Evolutionary conservation across 352 stramenopile genomes (phyloP).

Genomic region (Phytophthora quininea): DNA sequence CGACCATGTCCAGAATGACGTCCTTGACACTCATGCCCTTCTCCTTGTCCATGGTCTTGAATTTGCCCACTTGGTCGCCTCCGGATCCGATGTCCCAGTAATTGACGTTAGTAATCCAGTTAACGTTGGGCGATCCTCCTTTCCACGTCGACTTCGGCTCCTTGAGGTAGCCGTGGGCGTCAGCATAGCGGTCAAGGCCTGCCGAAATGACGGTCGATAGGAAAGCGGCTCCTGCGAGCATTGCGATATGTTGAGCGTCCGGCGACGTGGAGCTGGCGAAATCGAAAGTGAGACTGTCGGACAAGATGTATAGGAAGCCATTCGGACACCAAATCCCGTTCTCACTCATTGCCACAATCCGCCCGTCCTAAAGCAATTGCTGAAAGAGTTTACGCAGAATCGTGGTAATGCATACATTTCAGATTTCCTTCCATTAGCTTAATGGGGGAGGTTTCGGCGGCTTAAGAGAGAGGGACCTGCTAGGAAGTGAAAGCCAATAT

Average conservation of each 20-base stretch:
- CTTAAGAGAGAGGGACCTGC: too few species aligned
- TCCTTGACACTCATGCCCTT: conserved; percentile 20
- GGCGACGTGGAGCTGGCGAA: too few species aligned
- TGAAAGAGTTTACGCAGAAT: too few species aligned
- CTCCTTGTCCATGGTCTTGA: conserved; percentile 13
- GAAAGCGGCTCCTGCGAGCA: background rate
- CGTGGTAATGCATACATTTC: too few species aligned
- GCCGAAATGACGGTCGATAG: background rate
- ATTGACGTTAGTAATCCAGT: conserved; percentile 8
- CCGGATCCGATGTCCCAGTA: conserved; percentile 17
- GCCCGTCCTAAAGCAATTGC: too few species aligned
- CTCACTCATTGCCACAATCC: too few species aligned
- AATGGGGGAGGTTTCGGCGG: too few species aligned
- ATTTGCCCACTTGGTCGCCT: conserved; percentile 14
- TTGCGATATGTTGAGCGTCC: background rate
- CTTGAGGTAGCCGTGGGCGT: conserved; percentile 17
- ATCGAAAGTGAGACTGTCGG: too few species aligned
- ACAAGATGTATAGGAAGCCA: too few species aligned
- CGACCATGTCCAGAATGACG: conserved; percentile 4
- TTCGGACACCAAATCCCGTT: too few species aligned
- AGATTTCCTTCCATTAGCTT: too few species aligned
- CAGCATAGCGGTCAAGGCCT: background rate
- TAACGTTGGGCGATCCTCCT: background rate
- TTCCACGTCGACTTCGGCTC: conserved; percentile 9
- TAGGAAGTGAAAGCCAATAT: too few species aligned